phyloP scores from a whole-genome alignment of 169 alveolate species.

The Eimeria tenella region DNA sequence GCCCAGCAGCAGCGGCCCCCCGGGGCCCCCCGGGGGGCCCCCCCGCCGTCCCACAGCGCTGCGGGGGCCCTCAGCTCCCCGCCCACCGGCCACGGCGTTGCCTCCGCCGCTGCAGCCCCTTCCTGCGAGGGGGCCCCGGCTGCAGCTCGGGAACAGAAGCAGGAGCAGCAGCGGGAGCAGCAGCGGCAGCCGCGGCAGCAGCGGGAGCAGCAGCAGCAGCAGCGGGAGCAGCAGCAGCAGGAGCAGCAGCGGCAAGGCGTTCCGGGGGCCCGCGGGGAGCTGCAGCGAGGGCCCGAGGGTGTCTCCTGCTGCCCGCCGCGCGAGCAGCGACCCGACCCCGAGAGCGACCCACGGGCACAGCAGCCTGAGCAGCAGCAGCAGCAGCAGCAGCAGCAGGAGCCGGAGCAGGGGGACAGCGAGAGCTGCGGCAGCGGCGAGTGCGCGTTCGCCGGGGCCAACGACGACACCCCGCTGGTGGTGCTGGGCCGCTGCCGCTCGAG shows the following conservation, averaged over 20 bases:
- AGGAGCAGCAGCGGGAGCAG: background rate
- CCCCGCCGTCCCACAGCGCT: background rate
- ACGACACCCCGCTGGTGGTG: slow-evolving; percentile 30
- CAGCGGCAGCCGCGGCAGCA: background rate
- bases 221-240: slow-evolving; percentile 2
- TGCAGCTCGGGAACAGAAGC: background rate
- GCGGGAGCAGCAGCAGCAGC: background rate
- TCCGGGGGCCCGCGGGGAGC: too few species aligned
- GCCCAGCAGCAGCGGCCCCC: slow-evolving; percentile 34
- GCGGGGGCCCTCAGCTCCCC: background rate
- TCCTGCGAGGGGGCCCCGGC: background rate
- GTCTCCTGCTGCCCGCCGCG: background rate
- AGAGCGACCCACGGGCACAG: background rate
- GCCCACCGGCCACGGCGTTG: background rate
- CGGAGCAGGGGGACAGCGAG: background rate
- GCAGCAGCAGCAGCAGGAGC: slow-evolving; percentile 28
- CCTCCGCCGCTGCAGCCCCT: background rate
- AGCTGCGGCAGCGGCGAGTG: slow-evolving; percentile 1
- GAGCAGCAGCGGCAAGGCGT: background rate
- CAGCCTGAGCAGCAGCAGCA: slow-evolving; percentile 16
- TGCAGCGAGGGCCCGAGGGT: background rate
- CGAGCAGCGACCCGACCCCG: background rate
- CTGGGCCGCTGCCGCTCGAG: slow-evolving; percentile 49
- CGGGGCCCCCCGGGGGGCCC: background rate
- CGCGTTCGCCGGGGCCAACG: background rate